Percentiles rank a stretch among this genome's conserved stretches.
phyloP scores from a whole-genome alignment of 805 yeast genomes.

The Metschnikowia baotianmanensis region DNA sequence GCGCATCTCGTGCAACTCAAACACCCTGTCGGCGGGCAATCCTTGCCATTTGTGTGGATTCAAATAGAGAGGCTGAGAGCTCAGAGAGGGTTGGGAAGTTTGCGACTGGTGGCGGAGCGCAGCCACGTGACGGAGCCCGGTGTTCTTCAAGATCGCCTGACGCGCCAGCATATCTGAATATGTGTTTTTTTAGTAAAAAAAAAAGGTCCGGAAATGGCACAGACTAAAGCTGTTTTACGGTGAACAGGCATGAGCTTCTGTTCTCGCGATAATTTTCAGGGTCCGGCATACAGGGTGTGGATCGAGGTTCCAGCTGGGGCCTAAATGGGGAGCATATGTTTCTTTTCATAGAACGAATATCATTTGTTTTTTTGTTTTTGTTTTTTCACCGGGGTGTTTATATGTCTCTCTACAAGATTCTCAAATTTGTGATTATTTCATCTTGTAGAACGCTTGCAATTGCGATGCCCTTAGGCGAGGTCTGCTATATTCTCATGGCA shows the following conservation, averaged over 20 bases:
- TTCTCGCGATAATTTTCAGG: too few species aligned
- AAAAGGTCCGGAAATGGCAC: background rate
- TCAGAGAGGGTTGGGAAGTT: too few species aligned
- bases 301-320: too few species aligned
- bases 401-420: too few species aligned
- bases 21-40: slow-evolving; percentile 59
- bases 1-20: slow-evolving; percentile 60
- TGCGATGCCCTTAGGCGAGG: too few species aligned
- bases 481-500: too few species aligned
- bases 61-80: slow-evolving; percentile 39
- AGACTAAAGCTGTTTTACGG: background rate
- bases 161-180: slow-evolving; percentile 2
- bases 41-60: slow-evolving; percentile 73
- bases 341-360: too few species aligned
- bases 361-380: too few species aligned
- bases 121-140: background rate
- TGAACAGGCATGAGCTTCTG: background rate
- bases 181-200: background rate
- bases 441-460: too few species aligned
- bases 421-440: too few species aligned
- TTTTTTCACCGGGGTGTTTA: too few species aligned
- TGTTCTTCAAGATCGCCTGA: background rate
- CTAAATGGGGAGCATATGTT: background rate
- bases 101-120: slow-evolving; percentile 12
- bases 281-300: too few species aligned